Conservation (phyloP, 768 basidiomycete genomes). For the Tubosaeta sp. region DNA sequence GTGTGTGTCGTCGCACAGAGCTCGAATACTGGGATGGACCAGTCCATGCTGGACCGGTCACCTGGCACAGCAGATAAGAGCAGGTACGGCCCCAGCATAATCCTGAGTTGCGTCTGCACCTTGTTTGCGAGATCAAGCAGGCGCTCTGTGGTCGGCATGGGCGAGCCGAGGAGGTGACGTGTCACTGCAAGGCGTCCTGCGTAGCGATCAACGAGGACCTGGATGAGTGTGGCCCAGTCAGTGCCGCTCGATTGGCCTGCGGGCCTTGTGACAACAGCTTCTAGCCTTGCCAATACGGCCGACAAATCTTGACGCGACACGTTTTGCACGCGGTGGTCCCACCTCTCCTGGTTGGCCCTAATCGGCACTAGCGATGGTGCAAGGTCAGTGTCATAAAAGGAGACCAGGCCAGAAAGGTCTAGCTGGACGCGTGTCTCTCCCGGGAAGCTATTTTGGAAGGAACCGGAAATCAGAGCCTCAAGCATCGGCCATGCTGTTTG, state of each 20-base stretch:
- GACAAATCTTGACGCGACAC: too few species aligned
- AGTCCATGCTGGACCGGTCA: constrained; percentile 6
- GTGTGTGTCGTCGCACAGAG: background rate
- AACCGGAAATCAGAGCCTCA: background rate
- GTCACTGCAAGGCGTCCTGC: constrained; percentile 27
- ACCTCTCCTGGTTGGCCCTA: background rate
- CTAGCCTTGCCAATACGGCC: too few species aligned
- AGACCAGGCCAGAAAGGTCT: background rate
- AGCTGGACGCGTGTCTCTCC: background rate
- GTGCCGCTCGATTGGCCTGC: too few species aligned
- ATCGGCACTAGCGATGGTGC: background rate
- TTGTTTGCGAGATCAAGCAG: constrained; percentile 8
- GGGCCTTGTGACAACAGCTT: too few species aligned
- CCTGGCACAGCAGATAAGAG: constrained; percentile 11
- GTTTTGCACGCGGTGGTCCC: too few species aligned
- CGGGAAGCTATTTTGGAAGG: background rate
- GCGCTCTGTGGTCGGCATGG: background rate
- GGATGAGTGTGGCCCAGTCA: too few species aligned
- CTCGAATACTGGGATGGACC: constrained; percentile 16
- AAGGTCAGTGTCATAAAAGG: background rate
- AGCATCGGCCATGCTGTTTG: background rate
- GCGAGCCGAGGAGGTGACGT: constrained; percentile 19
- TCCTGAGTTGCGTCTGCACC: constrained; percentile 21
- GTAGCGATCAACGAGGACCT: constrained; percentile 25
- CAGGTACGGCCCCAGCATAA: constrained; percentile 29